Percentiles rank a stretch among this genome's conserved stretches.
Evolutionary conservation across 2,329 filamentous ascomycete genomes (phyloP).

Genomic region (Ceratocystiopsis brevicomis): DNA sequence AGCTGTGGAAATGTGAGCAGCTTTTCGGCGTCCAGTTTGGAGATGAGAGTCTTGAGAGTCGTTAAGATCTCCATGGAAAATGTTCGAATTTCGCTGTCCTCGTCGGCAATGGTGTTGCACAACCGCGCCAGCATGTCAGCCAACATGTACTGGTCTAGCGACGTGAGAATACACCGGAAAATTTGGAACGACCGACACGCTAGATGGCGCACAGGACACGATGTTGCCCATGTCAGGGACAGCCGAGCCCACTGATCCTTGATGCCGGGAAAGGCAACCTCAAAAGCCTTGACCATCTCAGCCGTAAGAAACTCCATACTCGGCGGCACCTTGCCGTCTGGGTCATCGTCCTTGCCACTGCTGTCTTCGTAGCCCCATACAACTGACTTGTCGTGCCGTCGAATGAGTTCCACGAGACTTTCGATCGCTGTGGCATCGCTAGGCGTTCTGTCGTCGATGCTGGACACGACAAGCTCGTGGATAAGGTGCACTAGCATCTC

Average conservation of each 20-base stretch:
- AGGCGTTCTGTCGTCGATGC: slow-evolving; percentile 51
- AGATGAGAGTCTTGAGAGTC: slow-evolving; percentile 79
- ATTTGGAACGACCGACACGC: slow-evolving; percentile 96
- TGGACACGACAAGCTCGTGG: slow-evolving; percentile 75
- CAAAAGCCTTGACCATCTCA: slow-evolving; percentile 71
- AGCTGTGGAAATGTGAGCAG: slow-evolving; percentile 82
- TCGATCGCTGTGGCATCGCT: slow-evolving; percentile 55
- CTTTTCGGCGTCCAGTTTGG: slow-evolving; percentile 60
- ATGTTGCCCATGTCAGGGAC: slow-evolving; percentile 88
- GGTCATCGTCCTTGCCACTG: slow-evolving; percentile 56
- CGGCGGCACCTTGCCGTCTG: slow-evolving; percentile 61
- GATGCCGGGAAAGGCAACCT: slow-evolving; percentile 64
- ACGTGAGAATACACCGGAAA: slow-evolving; percentile 82
- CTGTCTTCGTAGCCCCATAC: slow-evolving; percentile 92
- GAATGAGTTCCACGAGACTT: slow-evolving; percentile 69
- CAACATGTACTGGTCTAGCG: slow-evolving; percentile 81
- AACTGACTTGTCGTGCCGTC: slow-evolving; percentile 64
- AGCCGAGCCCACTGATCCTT: slow-evolving; percentile 83
- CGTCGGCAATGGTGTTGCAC: slow-evolving; percentile 92
- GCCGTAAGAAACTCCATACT: slow-evolving; percentile 74
- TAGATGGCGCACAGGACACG: slow-evolving; percentile 83
- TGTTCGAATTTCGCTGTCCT: slow-evolving; percentile 82
- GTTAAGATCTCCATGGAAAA: slow-evolving; percentile 97
- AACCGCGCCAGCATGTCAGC: slow-evolving; percentile 90
- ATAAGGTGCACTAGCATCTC: slow-evolving; percentile 98